Percentiles rank a stretch among this genome's conserved stretches.
These are phyloP conservation scores for Grammothele lineata DNA, from an alignment of 768 basidiomycete species.

Conservation along the genomic window DNA sequence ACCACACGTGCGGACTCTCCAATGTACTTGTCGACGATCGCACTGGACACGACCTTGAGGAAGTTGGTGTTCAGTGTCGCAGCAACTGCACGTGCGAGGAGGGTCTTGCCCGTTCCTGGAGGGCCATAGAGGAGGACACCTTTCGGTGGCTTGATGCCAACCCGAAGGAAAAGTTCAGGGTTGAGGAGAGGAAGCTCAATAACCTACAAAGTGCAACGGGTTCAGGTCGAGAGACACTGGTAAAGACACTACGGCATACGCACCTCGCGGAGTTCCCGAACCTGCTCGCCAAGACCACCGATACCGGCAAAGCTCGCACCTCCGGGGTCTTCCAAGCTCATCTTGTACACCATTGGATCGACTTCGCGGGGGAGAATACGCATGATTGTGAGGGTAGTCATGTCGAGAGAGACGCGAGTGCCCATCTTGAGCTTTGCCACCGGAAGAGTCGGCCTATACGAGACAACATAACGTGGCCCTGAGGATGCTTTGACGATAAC, in stretches of 20 bases:
- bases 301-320: constrained; percentile 95
- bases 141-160: constrained; percentile 95
- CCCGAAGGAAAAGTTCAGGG: constrained; percentile 92
- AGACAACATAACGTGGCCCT: constrained; percentile 97
- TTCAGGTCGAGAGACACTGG: background rate
- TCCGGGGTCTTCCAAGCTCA: constrained; percentile 97
- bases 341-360: constrained; percentile 98
- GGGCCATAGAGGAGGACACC: constrained; percentile 96
- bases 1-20: constrained; percentile 96
- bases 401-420: constrained; percentile 94
- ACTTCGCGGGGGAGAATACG: constrained; percentile 96
- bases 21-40: constrained; percentile 98
- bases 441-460: constrained; percentile 91
- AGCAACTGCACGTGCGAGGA: constrained; percentile 93
- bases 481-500: constrained; percentile 99
- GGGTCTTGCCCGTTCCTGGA: constrained; percentile 94
- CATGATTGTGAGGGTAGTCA: constrained; percentile 99
- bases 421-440: constrained; percentile 88
- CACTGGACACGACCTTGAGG: constrained; percentile 96
- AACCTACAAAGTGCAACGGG: constrained; percentile 44
- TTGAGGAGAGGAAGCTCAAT: constrained; percentile 94
- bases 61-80: constrained; percentile 94
- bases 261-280: constrained; percentile 93
- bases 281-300: constrained; percentile 93
- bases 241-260: constrained; percentile 17